These are phyloP conservation scores for Cercospora sojina DNA, from an alignment of 2,329 filamentous ascomycete species.

Conservation along the genomic window DNA sequence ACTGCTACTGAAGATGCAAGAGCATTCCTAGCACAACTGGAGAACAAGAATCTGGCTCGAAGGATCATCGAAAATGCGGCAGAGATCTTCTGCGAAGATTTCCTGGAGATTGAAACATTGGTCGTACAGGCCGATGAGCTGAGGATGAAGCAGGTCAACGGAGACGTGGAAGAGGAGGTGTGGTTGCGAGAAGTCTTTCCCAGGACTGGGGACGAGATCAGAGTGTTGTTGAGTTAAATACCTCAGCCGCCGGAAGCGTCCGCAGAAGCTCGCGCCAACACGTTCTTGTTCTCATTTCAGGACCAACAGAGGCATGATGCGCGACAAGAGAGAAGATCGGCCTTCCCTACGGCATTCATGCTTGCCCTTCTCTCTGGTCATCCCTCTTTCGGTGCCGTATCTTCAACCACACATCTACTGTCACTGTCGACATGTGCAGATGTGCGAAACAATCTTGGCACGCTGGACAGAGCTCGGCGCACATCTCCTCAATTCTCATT, in stretches of 20 bases:
- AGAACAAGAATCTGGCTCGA: slow-evolving; percentile 69
- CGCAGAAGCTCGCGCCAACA: neutral
- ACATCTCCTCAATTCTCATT: neutral
- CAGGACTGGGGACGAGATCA: slow-evolving; percentile 63
- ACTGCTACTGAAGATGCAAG: slow-evolving; percentile 90
- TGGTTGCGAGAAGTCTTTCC: slow-evolving; percentile 59
- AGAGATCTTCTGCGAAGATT: slow-evolving; percentile 79
- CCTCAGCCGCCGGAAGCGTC: neutral
- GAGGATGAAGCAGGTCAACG: slow-evolving; percentile 38
- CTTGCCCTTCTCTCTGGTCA: neutral
- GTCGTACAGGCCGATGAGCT: slow-evolving; percentile 59
- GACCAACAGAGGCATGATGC: neutral
- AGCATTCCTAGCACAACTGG: slow-evolving; percentile 72
- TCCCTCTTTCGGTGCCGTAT: neutral
- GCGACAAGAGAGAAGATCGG: neutral
- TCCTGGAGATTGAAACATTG: slow-evolving; percentile 67
- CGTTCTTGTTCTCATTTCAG: neutral
- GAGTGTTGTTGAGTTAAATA: slow-evolving; percentile 58
- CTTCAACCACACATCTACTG: neutral
- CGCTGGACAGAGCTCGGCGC: neutral
- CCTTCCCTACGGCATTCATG: neutral
- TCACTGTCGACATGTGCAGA: neutral
- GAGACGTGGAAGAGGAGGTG: slow-evolving; percentile 40
- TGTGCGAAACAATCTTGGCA: neutral
- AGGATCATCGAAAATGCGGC: slow-evolving; percentile 80